Base-by-base conservation (phyloP, 75 land plant species). In the Picea glauca region DNA sequence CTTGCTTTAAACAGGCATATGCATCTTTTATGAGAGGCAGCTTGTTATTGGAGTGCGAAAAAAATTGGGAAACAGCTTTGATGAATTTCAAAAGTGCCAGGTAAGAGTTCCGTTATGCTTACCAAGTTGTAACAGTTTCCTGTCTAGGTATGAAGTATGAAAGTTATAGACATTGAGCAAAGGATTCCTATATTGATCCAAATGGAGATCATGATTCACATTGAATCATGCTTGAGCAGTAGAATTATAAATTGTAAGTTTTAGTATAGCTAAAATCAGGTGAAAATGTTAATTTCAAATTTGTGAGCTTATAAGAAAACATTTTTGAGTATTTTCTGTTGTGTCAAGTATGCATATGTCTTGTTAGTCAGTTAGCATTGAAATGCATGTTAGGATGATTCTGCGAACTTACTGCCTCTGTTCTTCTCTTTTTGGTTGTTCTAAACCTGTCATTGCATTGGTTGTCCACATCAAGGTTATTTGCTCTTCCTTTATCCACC, bases 11-110 rank as follows among this genome's bases (percentile, higher is more conserved):
- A 76, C 84, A 98, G 99, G 99, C 99, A 62, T 98, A 98, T 89
- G 96, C 98, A n/a, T 89, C 93, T 60, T 91, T 91, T 65, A 91
- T 98, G 98, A 88, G 82, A 79, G 99, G 98, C 9, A 88, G 75
- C 67, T 80, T 96, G 57, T 88, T 98, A 81, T 85, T 98, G 81
- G 98, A 95, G 80, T 89, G 88, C 81, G 99, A 93, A 78, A 79
- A 86, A 77, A 90, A 88, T 43, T 98, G 99, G 99, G 91, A 95
- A 13, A 83, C 85, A 58, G 98, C 99, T 58, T 84, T 91, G 54
- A 85, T 60, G 81, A 83, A 88, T 76, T 98, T 98, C 82, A 93
- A 85, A 79, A 90, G 78, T 85, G 92, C 99, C 56, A 91, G 99
- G 99, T 96, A 80, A 75, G 66, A 80, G 43, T 60, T 77, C 57